Conservation (phyloP, 169 alveolate species). For the Plasmodium inui region DNA sequence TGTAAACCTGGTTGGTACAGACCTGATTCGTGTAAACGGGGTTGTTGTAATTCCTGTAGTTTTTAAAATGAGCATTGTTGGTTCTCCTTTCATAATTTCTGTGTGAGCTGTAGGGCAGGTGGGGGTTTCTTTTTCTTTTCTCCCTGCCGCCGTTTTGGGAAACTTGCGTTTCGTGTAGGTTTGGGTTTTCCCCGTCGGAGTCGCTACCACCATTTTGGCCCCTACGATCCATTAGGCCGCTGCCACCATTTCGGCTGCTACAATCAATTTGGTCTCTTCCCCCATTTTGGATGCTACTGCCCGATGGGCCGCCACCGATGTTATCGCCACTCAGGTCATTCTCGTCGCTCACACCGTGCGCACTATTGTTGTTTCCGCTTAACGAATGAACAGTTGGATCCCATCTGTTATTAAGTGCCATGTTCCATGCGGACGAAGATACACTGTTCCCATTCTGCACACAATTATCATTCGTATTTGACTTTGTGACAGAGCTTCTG, state of each 20-base stretch:
- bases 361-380: not conserved
- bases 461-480: not conserved
- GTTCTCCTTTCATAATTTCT: slow-evolving; percentile 18
- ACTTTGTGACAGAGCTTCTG: not conserved
- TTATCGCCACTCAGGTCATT: not conserved
- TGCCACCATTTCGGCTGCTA: not conserved
- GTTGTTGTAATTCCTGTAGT: slow-evolving; percentile 12
- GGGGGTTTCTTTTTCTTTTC: not conserved
- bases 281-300: not conserved
- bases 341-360: not conserved
- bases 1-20: not conserved
- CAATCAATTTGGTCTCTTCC: not conserved
- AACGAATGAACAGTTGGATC: not conserved
- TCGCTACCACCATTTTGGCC: not conserved
- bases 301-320: not conserved
- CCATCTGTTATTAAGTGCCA: not conserved
- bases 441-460: not conserved
- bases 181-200: not conserved
- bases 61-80: slow-evolving; percentile 3
- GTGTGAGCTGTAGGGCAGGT: not conserved
- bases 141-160: not conserved
- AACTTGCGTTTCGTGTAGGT: not conserved
- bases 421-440: not conserved
- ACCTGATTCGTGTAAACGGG: not conserved
- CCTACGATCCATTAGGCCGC: too few relatives aligned